Percentiles rank a stretch among this genome's conserved stretches.
phyloP scores from a whole-genome alignment of 805 yeast genomes.

The Yarrowia osloensis region DNA sequence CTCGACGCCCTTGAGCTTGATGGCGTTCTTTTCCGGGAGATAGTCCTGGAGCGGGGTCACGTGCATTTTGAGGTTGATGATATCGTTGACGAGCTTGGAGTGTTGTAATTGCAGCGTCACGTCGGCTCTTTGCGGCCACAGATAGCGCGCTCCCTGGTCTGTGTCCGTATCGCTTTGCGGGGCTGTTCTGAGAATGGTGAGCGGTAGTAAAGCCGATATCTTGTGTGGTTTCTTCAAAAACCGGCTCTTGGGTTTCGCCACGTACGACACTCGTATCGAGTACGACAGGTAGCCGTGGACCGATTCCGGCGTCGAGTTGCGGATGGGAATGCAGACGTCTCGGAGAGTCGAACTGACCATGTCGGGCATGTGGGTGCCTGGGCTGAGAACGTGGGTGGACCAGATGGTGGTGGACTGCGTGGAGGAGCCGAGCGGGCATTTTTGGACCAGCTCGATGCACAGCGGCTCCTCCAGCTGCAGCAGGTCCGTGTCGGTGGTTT shows the following conservation, averaged over 20 bases:
- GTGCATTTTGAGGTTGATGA: constrained; percentile 6
- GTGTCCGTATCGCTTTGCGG: not conserved
- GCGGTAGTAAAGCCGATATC: not conserved
- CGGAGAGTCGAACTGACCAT: not conserved
- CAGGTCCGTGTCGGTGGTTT: constrained; percentile 13
- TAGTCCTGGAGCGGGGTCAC: constrained; percentile 3
- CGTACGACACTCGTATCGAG: constrained; percentile 6
- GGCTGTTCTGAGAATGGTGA: constrained; percentile 1
- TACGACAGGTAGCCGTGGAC: constrained; percentile 11
- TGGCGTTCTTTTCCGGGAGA: not conserved
- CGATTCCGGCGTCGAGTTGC: constrained; percentile 4
- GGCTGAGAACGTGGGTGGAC: not conserved
- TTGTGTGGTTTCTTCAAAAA: not conserved
- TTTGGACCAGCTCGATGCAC: constrained; percentile 1
- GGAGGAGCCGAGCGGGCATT: not conserved
- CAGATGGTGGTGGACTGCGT: not conserved
- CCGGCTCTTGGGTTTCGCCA: not conserved
- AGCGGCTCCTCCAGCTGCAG: constrained; percentile 6
- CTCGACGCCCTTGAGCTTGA: not conserved
- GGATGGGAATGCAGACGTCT: not conserved
- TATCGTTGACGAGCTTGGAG: constrained; percentile 18
- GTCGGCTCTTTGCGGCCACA: constrained; percentile 10
- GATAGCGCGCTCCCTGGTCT: not conserved
- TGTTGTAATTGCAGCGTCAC: constrained; percentile 11
- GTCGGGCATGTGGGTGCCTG: constrained; percentile 9